phyloP scores from a whole-genome alignment of 106 monocot species.

The Acanthochlamys bracteata region DNA sequence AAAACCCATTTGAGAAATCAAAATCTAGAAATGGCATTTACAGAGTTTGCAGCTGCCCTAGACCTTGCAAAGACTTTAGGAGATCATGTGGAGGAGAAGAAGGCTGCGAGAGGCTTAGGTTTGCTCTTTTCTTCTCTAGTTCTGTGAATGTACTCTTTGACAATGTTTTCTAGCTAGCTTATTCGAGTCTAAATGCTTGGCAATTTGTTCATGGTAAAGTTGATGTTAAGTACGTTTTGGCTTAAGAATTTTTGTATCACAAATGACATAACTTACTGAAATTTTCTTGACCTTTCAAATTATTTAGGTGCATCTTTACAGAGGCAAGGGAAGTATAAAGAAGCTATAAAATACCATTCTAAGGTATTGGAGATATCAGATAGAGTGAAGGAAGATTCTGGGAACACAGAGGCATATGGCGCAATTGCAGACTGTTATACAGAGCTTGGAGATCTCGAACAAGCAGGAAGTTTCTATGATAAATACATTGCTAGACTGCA shows the following conservation, averaged over 20 bases:
- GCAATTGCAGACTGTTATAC: conserved; percentile 88
- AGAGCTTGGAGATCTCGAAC: conserved; percentile 74
- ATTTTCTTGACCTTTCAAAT: too few species aligned
- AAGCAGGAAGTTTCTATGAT: conserved; percentile 77
- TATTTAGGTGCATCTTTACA: conserved; percentile 72
- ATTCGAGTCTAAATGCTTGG: too few species aligned
- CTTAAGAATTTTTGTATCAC: too few species aligned
- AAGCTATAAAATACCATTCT: conserved; percentile 74
- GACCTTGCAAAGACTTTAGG: conserved; percentile 48
- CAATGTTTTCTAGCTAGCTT: too few species aligned
- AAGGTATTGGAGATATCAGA: conserved; percentile 61
- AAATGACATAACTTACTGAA: too few species aligned
- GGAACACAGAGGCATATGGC: conserved; percentile 71
- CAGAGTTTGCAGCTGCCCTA: conserved; percentile 51
- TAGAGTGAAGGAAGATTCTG: conserved; percentile 42
- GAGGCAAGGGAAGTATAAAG: conserved; percentile 67
- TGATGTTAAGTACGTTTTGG: too few species aligned
- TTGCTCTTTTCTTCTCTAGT: conserved; percentile 1
- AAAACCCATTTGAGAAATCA: conserved; percentile 60
- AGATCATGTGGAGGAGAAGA: conserved; percentile 74
- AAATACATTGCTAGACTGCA: conserved; percentile 65
- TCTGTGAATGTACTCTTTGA: too few species aligned
- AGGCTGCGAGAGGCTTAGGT: conserved; percentile 82
- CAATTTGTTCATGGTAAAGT: too few species aligned
- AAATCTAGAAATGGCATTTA: conserved; percentile 49